These are phyloP conservation scores for Ambrosia trifida DNA, from an alignment of 129 eudicot genomes.

Conservation along the genomic window DNA sequence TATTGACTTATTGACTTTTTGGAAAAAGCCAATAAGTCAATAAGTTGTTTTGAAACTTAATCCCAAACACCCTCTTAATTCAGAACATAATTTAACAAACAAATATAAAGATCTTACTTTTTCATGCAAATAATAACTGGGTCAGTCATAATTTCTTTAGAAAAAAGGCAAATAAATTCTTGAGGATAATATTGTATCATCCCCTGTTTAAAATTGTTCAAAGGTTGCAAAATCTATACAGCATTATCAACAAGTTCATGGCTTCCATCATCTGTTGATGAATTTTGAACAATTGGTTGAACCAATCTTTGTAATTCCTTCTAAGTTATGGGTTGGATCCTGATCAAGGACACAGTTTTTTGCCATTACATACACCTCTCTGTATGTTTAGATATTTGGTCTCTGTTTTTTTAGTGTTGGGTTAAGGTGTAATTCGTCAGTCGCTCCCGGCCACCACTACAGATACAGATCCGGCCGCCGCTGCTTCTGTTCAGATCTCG, in stretches of 20 bases:
- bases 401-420: neutral
- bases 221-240: slow-evolving; percentile 36
- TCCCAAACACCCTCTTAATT: too few species aligned
- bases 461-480: too few species aligned
- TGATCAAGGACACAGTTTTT: slow-evolving; percentile 57
- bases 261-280: slow-evolving; percentile 22
- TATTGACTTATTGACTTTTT: too few species aligned
- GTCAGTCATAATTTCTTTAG: slow-evolving; percentile 82
- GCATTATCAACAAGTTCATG: slow-evolving; percentile 60
- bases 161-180: slow-evolving; percentile 73
- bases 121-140: slow-evolving; percentile 84
- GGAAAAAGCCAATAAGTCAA: too few species aligned
- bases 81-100: neutral
- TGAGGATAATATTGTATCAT: slow-evolving; percentile 37
- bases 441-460: too few species aligned
- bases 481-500: too few species aligned
- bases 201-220: slow-evolving; percentile 55
- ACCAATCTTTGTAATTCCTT: slow-evolving; percentile 61
- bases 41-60: too few species aligned
- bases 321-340: slow-evolving; percentile 52
- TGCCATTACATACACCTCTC: slow-evolving; percentile 46
- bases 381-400: neutral
- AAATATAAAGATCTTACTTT: slow-evolving; percentile 45
- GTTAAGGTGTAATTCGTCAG: neutral
- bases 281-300: slow-evolving; percentile 39